Conservation (phyloP, 2,329 filamentous ascomycete species). For the Colletotrichum sp. region DNA sequence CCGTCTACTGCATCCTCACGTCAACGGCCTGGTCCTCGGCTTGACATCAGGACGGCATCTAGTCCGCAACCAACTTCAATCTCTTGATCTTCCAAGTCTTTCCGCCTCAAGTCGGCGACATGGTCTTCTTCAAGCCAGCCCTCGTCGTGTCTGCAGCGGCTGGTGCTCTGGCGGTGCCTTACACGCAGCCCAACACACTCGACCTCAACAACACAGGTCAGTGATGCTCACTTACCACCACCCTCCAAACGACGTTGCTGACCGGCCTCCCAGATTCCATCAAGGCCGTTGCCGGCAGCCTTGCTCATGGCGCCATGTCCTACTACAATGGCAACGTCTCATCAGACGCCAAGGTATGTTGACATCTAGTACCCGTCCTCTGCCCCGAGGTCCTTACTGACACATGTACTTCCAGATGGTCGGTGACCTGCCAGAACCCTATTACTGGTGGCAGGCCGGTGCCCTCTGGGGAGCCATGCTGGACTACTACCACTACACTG, state of each 20-base stretch:
- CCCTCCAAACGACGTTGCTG: constrained; percentile 9
- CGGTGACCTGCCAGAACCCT: constrained; percentile 67
- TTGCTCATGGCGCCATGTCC: constrained; percentile 65
- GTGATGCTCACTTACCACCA: constrained; percentile 13
- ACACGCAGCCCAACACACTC: constrained; percentile 39
- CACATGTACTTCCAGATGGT: constrained; percentile 45
- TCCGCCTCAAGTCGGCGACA: neutral
- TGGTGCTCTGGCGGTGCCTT: constrained; percentile 28
- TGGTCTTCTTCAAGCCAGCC: constrained; percentile 2
- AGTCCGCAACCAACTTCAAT: neutral
- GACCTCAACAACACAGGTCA: constrained; percentile 39
- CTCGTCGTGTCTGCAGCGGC: constrained; percentile 23
- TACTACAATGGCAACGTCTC: constrained; percentile 68
- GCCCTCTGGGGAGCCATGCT: constrained; percentile 71
- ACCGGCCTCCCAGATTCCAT: constrained; percentile 56
- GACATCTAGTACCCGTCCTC: neutral
- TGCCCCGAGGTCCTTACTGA: neutral
- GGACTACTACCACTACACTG: constrained; percentile 72
- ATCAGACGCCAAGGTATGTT: constrained; percentile 48
- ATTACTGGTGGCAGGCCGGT: constrained; percentile 73
- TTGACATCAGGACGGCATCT: neutral
- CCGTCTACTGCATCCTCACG: neutral
- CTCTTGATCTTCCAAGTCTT: neutral
- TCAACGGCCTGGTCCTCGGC: neutral
- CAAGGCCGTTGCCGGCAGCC: constrained; percentile 61